These are phyloP conservation scores for Azolla pinnata DNA, from an alignment of 75 land plant genomes.

Conservation along the genomic window DNA sequence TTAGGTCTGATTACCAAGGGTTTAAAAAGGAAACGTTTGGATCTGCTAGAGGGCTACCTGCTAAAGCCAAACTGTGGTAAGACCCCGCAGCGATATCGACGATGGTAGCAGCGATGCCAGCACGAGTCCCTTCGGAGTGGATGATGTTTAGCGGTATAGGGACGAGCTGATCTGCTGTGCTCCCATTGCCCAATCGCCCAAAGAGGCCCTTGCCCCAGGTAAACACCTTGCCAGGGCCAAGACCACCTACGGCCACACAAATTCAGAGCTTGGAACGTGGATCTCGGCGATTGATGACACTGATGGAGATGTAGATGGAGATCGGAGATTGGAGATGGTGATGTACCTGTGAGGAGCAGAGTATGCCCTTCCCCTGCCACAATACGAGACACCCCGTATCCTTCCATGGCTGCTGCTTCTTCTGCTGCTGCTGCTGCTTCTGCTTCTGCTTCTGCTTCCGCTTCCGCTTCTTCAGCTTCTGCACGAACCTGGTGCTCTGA, in stretches of 20 bases:
- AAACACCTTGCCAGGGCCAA: constrained; percentile 42
- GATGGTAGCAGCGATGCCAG: constrained; percentile 8
- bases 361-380: constrained; percentile 66
- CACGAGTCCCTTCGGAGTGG: background rate
- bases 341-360: constrained; percentile 53
- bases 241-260: constrained; percentile 35
- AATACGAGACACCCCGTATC: no score
- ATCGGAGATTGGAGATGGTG: background rate
- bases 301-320: background rate
- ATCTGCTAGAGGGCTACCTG: no score
- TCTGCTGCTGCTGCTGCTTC: no score
- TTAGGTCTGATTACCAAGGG: no score
- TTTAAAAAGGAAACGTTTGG: no score
- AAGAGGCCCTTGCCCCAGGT: constrained; percentile 78
- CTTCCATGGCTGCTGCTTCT: no score
- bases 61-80: constrained; percentile 74
- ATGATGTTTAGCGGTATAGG: constrained; percentile 34
- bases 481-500: no score
- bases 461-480: no score
- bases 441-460: no score
- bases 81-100: constrained; percentile 67
- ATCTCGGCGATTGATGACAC: background rate
- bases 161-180: constrained; percentile 42
- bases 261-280: background rate
- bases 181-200: constrained; percentile 65